phyloP scores from a whole-genome alignment of 2,329 filamentous ascomycete genomes.

The Hypomyces perniciosus region DNA sequence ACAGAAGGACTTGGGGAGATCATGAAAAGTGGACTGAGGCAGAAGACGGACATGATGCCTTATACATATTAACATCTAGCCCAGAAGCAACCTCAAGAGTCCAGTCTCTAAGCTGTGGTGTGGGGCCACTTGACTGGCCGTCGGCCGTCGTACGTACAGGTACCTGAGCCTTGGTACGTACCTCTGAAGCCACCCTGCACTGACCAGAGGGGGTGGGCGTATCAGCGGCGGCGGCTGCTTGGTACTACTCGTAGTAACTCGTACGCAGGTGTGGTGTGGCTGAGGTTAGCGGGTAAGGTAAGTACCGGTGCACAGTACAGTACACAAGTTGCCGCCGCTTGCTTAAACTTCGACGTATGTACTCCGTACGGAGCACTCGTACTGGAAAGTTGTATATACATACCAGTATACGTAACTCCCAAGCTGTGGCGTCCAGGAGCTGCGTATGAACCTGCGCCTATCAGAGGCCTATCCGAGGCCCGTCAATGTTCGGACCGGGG shows the following conservation, averaged over 20 bases:
- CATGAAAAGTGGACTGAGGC: neutral
- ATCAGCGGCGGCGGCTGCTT: neutral
- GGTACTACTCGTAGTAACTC: neutral
- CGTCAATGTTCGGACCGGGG: too few relatives aligned
- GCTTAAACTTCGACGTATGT: neutral
- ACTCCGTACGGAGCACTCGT: neutral
- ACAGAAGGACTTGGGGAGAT: too few relatives aligned
- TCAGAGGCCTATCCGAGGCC: too few relatives aligned
- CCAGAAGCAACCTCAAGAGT: neutral
- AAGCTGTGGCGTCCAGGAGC: too few relatives aligned
- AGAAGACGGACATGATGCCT: neutral
- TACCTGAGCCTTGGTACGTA: neutral
- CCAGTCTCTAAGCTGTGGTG: neutral
- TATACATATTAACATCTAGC: neutral
- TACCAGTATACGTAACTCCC: too few relatives aligned
- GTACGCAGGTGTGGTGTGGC: neutral
- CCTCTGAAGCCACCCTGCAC: too few relatives aligned
- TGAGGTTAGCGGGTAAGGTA: neutral
- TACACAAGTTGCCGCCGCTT: too few relatives aligned
- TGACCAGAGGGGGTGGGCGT: neutral
- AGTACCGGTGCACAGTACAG: neutral
- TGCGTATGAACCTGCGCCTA: too few relatives aligned
- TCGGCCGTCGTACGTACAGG: neutral
- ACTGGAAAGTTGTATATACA: too few relatives aligned
- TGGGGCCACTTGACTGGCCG: neutral